Conservation (phyloP, 495 filamentous ascomycete genomes). For the Trichoderma asperelloides region DNA sequence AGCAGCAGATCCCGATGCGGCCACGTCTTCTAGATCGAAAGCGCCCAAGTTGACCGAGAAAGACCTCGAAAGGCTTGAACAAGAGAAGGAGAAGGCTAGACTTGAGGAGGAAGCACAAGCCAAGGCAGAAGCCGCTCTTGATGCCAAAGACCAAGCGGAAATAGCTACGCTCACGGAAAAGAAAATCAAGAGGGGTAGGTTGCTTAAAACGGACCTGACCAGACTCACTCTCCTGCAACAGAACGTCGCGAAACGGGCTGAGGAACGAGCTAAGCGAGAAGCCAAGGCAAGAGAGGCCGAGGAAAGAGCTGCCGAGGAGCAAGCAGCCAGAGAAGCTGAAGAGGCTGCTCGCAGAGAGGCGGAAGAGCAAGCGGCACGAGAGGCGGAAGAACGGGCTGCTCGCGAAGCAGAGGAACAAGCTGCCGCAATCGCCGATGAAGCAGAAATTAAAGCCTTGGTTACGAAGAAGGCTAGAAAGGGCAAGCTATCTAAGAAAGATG, state of each 20-base stretch:
- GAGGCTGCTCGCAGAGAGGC: constrained; percentile 9
- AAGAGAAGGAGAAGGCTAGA: constrained; percentile 19
- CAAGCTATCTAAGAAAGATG: constrained; percentile 23
- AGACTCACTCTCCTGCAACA: constrained; percentile 28
- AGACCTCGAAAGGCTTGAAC: constrained; percentile 23
- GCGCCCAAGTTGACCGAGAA: constrained; percentile 23
- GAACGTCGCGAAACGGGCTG: constrained; percentile 21
- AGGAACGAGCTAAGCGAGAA: constrained; percentile 21
- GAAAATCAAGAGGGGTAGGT: constrained; percentile 17
- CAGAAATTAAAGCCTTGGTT: constrained; percentile 20
- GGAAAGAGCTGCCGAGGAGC: constrained; percentile 17
- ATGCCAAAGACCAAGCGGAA: constrained; percentile 25
- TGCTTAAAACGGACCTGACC: constrained; percentile 25
- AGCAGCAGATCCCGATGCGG: constrained; percentile 10
- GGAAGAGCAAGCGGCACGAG: constrained; percentile 14
- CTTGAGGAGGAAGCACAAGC: not conserved
- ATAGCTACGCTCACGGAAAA: constrained; percentile 20
- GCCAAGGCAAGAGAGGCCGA: constrained; percentile 15
- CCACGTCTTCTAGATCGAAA: constrained; percentile 13
- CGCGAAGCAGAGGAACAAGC: constrained; percentile 10
- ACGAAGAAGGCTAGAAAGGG: constrained; percentile 17
- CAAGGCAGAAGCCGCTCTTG: constrained; percentile 16
- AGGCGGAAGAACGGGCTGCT: constrained; percentile 15
- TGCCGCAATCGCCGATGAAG: constrained; percentile 23
- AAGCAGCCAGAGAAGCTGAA: constrained; percentile 14